A percentile compares a stretch with the other conserved stretches of the same genome.
These are phyloP conservation scores for Pyronema domesticum DNA, from an alignment of 495 filamentous ascomycete genomes.

Conservation along the genomic window DNA sequence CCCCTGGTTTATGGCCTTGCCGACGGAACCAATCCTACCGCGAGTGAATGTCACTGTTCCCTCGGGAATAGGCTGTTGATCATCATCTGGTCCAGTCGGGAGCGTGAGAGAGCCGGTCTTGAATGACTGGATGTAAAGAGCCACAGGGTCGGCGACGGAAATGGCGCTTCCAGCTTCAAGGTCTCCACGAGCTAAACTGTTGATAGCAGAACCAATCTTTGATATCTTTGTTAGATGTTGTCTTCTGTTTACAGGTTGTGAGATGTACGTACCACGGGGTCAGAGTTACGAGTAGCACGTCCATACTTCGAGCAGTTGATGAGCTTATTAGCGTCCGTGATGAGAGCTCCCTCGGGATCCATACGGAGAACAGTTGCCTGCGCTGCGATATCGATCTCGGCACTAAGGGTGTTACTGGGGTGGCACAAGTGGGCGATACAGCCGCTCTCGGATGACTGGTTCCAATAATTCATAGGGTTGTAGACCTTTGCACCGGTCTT, in stretches of 20 bases:
- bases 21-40: no score
- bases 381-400: constrained; percentile 16
- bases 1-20: no score
- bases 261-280: constrained; percentile 9
- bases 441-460: constrained; percentile 5
- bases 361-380: constrained; percentile 13
- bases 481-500: constrained; percentile 8
- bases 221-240: no score
- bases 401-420: constrained; percentile 6
- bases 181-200: not conserved
- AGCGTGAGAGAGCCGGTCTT: constrained; percentile 5
- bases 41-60: not conserved
- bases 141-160: constrained; percentile 7
- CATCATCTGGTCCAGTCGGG: not conserved
- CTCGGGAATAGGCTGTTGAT: not conserved
- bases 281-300: constrained; percentile 9
- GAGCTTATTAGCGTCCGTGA: constrained; percentile 5
- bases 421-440: constrained; percentile 10
- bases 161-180: not conserved
- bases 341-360: not conserved
- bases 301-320: constrained; percentile 15
- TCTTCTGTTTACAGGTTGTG: no score
- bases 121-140: constrained; percentile 8
- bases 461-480: constrained; percentile 9
- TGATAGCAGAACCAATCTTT: constrained; percentile 9